These are phyloP conservation scores for Saturnispora besseyi DNA, from an alignment of 805 yeast species.

Conservation along the genomic window DNA sequence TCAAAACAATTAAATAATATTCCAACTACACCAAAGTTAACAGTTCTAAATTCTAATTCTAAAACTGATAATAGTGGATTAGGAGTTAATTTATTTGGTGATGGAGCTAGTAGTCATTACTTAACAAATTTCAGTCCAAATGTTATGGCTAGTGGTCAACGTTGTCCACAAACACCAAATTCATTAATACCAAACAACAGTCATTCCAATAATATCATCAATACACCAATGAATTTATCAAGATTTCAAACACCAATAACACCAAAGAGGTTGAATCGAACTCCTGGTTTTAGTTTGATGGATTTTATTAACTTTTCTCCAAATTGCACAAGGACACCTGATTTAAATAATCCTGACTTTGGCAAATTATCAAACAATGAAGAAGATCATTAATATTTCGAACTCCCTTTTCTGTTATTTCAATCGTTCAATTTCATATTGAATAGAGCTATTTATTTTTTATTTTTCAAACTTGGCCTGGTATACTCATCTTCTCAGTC, in stretches of 20 bases:
- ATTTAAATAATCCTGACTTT: slow-evolving; percentile 1
- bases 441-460: neutral
- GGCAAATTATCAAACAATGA: slow-evolving; percentile 1
- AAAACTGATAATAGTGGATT: slow-evolving; percentile 8
- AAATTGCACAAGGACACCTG: slow-evolving; percentile 41
- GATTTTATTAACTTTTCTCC: slow-evolving; percentile 80
- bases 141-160: slow-evolving; percentile 5
- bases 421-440: neutral
- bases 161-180: slow-evolving; percentile 13
- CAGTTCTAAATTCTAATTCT: slow-evolving; percentile 25
- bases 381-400: neutral
- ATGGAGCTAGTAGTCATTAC: slow-evolving; percentile 20
- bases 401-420: neutral
- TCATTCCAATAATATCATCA: neutral
- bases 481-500: neutral
- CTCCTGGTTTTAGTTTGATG: slow-evolving; percentile 71
- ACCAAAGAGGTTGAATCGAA: slow-evolving; percentile 29
- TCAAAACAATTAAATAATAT: slow-evolving; percentile 8
- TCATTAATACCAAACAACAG: slow-evolving; percentile 4
- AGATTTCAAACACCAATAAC: slow-evolving; percentile 27
- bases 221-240: slow-evolving; percentile 14
- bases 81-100: slow-evolving; percentile 19
- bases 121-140: slow-evolving; percentile 20
- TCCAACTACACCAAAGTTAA: slow-evolving; percentile 4
- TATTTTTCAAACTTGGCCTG: neutral